phyloP scores from a whole-genome alignment of 805 yeast genomes.

The Monosporozyma unispora region DNA sequence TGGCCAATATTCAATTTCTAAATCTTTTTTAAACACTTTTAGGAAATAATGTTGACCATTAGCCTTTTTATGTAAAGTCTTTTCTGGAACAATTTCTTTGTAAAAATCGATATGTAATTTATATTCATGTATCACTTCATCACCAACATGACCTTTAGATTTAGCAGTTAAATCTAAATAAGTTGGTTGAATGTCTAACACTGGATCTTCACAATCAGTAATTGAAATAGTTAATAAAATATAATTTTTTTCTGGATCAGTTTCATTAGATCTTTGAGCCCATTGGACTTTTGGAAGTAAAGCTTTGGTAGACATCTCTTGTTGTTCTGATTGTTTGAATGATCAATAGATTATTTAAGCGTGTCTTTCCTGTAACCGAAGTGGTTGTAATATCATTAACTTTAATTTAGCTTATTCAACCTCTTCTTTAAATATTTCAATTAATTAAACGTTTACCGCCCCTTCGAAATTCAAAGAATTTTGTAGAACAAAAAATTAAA shows the following conservation, averaged over 20 bases:
- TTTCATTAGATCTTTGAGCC: conserved; percentile 92
- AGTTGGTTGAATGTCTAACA: conserved; percentile 51
- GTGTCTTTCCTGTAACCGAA: background rate
- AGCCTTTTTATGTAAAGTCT: conserved; percentile 43
- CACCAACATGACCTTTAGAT: conserved; percentile 39
- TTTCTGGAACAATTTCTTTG: conserved; percentile 60
- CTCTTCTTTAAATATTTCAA: background rate
- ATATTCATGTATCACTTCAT: conserved; percentile 38
- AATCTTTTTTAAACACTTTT: conserved; percentile 63
- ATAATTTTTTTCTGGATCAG: conserved; percentile 64
- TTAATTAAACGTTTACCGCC: background rate
- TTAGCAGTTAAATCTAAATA: conserved; percentile 39
- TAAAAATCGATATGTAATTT: conserved; percentile 64
- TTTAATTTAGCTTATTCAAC: background rate
- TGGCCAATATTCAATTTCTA: conserved; percentile 84
- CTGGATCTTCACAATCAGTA: conserved; percentile 56
- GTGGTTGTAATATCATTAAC: background rate
- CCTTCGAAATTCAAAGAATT: conserved; percentile 1
- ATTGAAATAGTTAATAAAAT: conserved; percentile 66
- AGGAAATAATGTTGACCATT: conserved; percentile 48
- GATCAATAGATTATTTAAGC: too few relatives aligned
- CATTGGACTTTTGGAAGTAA: conserved; percentile 57
- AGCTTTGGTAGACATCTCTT: conserved; percentile 6
- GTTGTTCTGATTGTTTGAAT: too few relatives aligned
- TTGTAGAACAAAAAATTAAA: background rate